These are phyloP conservation scores for Aspergillus bertholletiae DNA, from an alignment of 495 filamentous ascomycete genomes.

Conservation along the genomic window DNA sequence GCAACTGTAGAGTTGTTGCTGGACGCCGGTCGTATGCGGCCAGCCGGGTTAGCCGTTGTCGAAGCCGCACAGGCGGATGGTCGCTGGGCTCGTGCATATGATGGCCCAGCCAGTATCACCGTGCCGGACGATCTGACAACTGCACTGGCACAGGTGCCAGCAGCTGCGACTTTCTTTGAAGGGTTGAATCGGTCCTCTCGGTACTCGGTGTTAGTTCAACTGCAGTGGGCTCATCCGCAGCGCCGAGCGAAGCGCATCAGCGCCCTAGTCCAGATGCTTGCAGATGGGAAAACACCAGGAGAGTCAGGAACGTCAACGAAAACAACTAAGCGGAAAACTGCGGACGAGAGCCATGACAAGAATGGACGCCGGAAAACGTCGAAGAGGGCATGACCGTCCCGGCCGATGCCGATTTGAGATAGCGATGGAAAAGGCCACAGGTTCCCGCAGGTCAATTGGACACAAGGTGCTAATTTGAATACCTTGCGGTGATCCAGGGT, in stretches of 20 bases:
- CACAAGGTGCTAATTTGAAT: too few species aligned
- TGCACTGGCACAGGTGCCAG: conserved; percentile 24
- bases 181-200: conserved; percentile 37
- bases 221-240: conserved; percentile 32
- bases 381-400: too few species aligned
- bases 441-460: too few species aligned
- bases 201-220: conserved; percentile 38
- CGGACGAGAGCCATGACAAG: too few species aligned
- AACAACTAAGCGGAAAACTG: too few species aligned
- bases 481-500: too few species aligned
- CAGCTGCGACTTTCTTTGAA: conserved; percentile 36
- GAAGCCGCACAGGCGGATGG: conserved; percentile 53
- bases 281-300: conserved; percentile 1
- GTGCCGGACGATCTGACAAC: conserved; percentile 42
- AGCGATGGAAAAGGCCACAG: too few species aligned
- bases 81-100: conserved; percentile 53
- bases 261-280: conserved; percentile 19
- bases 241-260: conserved; percentile 18
- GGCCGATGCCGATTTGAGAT: too few species aligned
- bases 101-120: conserved; percentile 35
- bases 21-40: conserved; percentile 42
- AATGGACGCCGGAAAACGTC: too few species aligned
- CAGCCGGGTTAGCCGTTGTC: conserved; percentile 42
- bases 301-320: too few species aligned
- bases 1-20: conserved; percentile 38